phyloP scores from a whole-genome alignment of 139 green algal genomes.

The Chlorella sorokiniana region DNA sequence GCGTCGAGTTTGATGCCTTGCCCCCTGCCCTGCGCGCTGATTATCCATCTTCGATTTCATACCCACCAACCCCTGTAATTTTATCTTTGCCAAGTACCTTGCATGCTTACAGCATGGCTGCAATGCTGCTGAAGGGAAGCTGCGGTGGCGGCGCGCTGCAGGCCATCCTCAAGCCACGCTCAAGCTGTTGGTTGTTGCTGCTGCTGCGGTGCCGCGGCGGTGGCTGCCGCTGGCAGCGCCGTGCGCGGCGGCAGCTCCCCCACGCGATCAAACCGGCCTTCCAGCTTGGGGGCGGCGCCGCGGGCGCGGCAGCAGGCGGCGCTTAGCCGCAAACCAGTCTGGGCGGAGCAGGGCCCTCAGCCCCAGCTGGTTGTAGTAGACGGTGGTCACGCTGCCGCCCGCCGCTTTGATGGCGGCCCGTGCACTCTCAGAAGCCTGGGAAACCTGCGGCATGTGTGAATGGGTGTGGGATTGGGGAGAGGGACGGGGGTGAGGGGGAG shows the following conservation, averaged over 20 bases:
- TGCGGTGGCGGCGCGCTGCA: neutral
- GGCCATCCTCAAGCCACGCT: neutral
- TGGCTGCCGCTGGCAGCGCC: neutral
- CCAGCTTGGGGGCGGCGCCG: constrained; percentile 69
- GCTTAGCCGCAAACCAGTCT: constrained; percentile 73
- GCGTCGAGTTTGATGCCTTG: no score
- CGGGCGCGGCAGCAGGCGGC: constrained; percentile 72
- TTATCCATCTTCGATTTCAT: no score
- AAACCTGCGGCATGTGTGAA: constrained; percentile 67
- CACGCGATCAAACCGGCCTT: constrained; percentile 63
- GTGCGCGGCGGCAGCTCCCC: constrained; percentile 46
- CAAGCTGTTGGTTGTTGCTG: neutral
- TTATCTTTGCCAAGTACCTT: no score
- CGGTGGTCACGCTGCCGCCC: constrained; percentile 81
- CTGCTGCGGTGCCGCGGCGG: neutral
- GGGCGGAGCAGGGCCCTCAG: constrained; percentile 83
- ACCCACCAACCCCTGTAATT: no score
- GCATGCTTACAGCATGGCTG: no score
- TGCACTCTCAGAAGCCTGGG: constrained; percentile 56
- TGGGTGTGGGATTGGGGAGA: neutral
- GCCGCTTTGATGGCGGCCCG: constrained; percentile 63
- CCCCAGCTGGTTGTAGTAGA: constrained; percentile 94
- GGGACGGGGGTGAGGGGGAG: neutral
- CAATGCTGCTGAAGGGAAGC: no score
- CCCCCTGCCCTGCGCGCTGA: no score